These are phyloP conservation scores for Yamadazyma oceani DNA, from an alignment of 1,139 yeast species.

Conservation along the genomic window DNA sequence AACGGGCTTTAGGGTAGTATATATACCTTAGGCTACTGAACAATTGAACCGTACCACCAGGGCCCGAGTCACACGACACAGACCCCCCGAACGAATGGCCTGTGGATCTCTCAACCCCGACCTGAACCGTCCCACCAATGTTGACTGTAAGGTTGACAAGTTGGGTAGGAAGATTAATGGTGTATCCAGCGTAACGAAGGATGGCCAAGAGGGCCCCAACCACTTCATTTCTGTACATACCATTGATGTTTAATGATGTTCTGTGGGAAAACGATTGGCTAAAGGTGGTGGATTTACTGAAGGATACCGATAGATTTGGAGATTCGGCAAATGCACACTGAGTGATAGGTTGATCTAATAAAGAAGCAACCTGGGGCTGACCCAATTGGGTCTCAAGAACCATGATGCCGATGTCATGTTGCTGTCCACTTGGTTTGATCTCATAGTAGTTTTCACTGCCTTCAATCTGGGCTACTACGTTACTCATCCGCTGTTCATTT, in stretches of 20 bases:
- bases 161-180: not conserved
- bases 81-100: constrained; percentile 13
- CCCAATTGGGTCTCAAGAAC: constrained; percentile 8
- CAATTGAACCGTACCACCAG: constrained; percentile 13
- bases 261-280: constrained; percentile 3
- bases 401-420: constrained; percentile 3
- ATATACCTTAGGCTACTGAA: constrained; percentile 13
- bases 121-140: constrained; percentile 4
- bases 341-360: constrained; percentile 10
- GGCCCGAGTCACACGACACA: constrained; percentile 12
- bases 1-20: constrained; percentile 14
- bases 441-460: constrained; percentile 6
- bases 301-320: constrained; percentile 3
- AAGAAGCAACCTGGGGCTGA: constrained; percentile 4
- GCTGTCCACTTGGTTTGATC: constrained; percentile 7
- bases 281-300: constrained; percentile 7
- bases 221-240: not conserved
- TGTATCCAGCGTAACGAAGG: not conserved
- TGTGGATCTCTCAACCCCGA: constrained; percentile 8
- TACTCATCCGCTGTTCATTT: constrained; percentile 7
- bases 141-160: not conserved
- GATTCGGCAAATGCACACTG: constrained; percentile 9
- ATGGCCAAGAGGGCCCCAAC: not conserved
- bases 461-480: constrained; percentile 7
- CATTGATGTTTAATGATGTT: not conserved